phyloP scores from a whole-genome alignment of 2,329 filamentous ascomycete genomes.

The Botrytis sinoallii region DNA sequence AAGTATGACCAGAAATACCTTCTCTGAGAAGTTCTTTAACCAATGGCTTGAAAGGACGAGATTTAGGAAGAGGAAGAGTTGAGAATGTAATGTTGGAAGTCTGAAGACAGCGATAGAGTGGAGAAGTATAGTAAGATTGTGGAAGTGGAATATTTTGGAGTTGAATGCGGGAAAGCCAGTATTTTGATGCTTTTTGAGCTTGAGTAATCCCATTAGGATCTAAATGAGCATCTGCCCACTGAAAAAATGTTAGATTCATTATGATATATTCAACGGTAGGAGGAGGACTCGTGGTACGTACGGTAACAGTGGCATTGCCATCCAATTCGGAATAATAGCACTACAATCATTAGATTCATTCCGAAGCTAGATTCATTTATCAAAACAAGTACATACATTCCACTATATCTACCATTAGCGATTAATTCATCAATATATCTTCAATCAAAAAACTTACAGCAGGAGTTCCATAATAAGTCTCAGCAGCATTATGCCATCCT shows the following conservation, averaged over 20 bases:
- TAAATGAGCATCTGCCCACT: conserved; percentile 62
- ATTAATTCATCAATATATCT: neutral
- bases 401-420: conserved; percentile 41
- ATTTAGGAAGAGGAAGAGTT: conserved; percentile 49
- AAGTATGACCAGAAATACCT: conserved; percentile 65
- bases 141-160: conserved; percentile 57
- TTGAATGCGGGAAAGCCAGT: conserved; percentile 55
- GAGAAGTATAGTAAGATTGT: conserved; percentile 62
- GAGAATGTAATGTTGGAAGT: conserved; percentile 62
- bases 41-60: conserved; percentile 52
- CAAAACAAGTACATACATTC: conserved; percentile 51
- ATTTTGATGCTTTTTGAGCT: conserved; percentile 55
- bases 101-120: conserved; percentile 59
- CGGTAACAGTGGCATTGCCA: conserved; percentile 56
- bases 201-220: conserved; percentile 56
- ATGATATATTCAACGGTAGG: neutral
- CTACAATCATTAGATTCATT: conserved; percentile 34
- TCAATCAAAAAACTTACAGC: conserved; percentile 36
- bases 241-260: neutral
- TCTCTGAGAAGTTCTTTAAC: conserved; percentile 66
- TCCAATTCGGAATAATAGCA: conserved; percentile 65
- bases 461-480: conserved; percentile 63
- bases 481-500: conserved; percentile 43
- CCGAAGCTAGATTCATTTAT: neutral
- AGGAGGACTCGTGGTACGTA: neutral